Base-by-base conservation (phyloP, 106 monocot genomes). In the Dioscorea zingiberensis region DNA sequence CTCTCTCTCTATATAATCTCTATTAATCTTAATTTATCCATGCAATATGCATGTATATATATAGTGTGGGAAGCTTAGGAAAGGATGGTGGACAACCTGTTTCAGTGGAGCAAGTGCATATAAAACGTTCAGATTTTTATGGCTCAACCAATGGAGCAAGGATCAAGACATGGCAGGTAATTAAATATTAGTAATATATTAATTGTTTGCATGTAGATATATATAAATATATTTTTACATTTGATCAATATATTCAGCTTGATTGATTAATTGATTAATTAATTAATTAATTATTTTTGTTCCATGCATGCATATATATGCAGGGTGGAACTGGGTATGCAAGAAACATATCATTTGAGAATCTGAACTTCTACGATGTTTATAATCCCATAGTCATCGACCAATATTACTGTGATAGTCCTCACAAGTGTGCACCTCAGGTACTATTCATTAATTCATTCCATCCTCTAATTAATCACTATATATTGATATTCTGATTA, bases 141-240 rank as follows among this genome's bases (percentile, higher is more conserved):
- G n/a, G n/a, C n/a, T n/a, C n/a, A n/a, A 48, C 48, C 6, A 65
- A 48, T 48, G 65, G 65, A 24, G 71, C 48, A 23, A 83, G 83
- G 32, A 79, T 83, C 59, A 83, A 83, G 53, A 75, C 83, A 56
- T 83, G 83, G 83, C 78, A 75, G 83, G 78, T 66, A 25, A 16
- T 18, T 27, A 66, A 2, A 0, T 1, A 57, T 8, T 57, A 1
- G 11, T 23, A 10, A 21, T 25, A 62, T 16, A 19, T 18, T 14
- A 29, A 2, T 38, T 32, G 27, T 38, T 2, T 27, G 2, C n/a
- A 4, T 44, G 30, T 54, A 18, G n/a, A n/a, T n/a, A n/a, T n/a
- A n/a, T n/a, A n/a, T n/a, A n/a, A n/a, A n/a, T n/a, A n/a, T n/a
- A n/a, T n/a, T n/a, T n/a, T n/a, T n/a, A n/a, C n/a, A n/a, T n/a